These are phyloP conservation scores for Juglanconis juglandina DNA, from an alignment of 2,329 filamentous ascomycete genomes.

Conservation along the genomic window DNA sequence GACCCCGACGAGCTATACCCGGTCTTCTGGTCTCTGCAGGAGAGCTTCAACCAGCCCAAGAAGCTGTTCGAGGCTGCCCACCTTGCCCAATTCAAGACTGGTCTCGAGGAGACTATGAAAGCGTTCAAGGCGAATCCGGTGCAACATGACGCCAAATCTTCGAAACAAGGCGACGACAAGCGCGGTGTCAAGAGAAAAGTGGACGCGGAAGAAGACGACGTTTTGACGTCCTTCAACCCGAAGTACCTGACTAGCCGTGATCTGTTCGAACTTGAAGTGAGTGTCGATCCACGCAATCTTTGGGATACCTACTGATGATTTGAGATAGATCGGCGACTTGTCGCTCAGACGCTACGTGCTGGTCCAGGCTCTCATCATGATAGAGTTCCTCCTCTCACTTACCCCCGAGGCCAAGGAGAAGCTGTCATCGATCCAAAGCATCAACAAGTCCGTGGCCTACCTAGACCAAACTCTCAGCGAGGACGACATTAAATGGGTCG, in stretches of 20 bases:
- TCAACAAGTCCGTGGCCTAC: constrained; percentile 88
- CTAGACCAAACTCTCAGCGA: constrained; percentile 69
- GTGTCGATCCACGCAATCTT: constrained; percentile 15
- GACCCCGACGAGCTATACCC: constrained; percentile 77
- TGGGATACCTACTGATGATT: constrained; percentile 23
- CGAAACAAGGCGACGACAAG: constrained; percentile 61
- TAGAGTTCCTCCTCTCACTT: constrained; percentile 93
- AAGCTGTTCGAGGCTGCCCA: constrained; percentile 69
- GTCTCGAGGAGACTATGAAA: constrained; percentile 63
- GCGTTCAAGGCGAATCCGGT: constrained; percentile 52
- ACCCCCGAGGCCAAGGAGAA: constrained; percentile 79
- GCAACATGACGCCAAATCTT: constrained; percentile 41
- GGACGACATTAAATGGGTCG: constrained; percentile 87
- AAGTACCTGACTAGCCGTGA: constrained; percentile 98
- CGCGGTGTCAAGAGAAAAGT: constrained; percentile 70
- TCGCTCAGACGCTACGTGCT: constrained; percentile 92
- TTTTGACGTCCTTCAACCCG: constrained; percentile 80
- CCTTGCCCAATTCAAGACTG: constrained; percentile 77
- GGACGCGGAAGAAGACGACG: constrained; percentile 56
- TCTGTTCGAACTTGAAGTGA: constrained; percentile 88
- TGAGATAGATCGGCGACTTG: constrained; percentile 74
- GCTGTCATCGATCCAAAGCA: constrained; percentile 55
- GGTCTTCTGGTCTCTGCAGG: constrained; percentile 89
- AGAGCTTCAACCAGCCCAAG: constrained; percentile 87
- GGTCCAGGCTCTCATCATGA: constrained; percentile 88